phyloP scores from a whole-genome alignment of 2,329 filamentous ascomycete species.

The Pyricularia pennisetigena region DNA sequence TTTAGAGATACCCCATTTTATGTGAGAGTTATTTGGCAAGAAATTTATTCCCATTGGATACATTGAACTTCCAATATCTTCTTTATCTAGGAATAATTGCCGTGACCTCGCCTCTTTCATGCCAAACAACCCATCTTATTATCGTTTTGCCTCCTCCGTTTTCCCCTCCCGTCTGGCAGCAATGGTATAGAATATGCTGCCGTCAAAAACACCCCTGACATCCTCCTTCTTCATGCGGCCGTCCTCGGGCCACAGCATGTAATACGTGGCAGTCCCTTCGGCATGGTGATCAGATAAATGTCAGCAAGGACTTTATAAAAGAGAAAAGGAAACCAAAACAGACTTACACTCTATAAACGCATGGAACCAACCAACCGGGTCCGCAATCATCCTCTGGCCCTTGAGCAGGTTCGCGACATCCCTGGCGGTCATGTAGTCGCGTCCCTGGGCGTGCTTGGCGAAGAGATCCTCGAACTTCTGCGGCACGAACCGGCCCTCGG shows the following conservation, averaged over 20 bases:
- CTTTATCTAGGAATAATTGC: not conserved
- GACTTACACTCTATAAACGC: not conserved
- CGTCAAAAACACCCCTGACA: not conserved
- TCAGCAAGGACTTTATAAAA: not conserved
- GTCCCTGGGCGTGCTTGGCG: slow-evolving; percentile 23
- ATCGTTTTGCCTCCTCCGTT: not conserved
- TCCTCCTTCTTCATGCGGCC: slow-evolving; percentile 1
- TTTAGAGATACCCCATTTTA: not conserved
- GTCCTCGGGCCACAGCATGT: not conserved
- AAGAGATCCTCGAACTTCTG: slow-evolving; percentile 42
- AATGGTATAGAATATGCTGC: not conserved
- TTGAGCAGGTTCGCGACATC: not conserved
- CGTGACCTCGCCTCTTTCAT: no score
- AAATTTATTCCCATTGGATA: not conserved
- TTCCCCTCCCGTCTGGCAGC: not conserved
- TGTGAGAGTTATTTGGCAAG: no score
- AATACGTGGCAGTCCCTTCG: not conserved
- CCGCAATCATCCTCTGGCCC: not conserved
- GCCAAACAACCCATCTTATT: not conserved
- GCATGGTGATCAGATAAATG: not conserved
- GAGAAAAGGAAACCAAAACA: not conserved
- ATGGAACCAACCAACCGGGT: not conserved
- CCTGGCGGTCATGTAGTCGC: not conserved
- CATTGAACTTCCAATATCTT: no score
- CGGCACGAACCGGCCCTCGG: slow-evolving; percentile 35